Evolutionary conservation across 768 basidiomycete genomes (phyloP), one percentile per base, ranked within the genome.

Genomic region (Rickenella mellea): DNA sequence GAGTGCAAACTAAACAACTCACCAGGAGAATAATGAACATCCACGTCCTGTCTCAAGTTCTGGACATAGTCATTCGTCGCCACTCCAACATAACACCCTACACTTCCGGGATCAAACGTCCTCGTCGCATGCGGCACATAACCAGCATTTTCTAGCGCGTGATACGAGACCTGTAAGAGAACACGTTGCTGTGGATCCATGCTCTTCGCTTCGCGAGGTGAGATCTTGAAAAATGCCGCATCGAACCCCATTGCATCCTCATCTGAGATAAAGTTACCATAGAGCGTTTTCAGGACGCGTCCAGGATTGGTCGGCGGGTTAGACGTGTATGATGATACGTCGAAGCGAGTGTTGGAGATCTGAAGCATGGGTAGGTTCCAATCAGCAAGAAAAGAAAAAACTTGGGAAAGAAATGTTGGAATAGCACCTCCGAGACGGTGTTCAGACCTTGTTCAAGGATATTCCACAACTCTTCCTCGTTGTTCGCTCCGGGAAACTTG

Each of bases 151-250:
- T 85, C 82, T 4, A 86, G 63, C 0, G 83, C 83, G 43, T 80
- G 70, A 41, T 82, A 73, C 4, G 78, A 79, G 2, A 73, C 68
- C 28, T 80, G 80, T 12, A 86, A 66, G 4, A 86, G 61, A 26
- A 86, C 50, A 4, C 83, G 71, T 48, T 84, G 82, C 48, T 85
- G 83, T 6, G 84, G 83, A 51, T 85, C 80, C 81, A 85, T 85
- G 55, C 66, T 74, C 46, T 63, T 73, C 11, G 84, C 83, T 57
- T 86, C 83, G 5, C 83, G 72, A 2, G 84, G 83, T 29, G 76
- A 81, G 33, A 83, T 72, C 30, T 71, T 75, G 66, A 86, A 87
- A 54, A 83, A 83, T 55, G 61, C 65, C 54, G 82, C 66, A 55
- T 87, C 84, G 51, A 86, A 86, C 24, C 19, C 19, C 9, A 22